phyloP scores from a whole-genome alignment of 176 grass and related monocot genomes.

The Rhynchospora breviuscula region DNA sequence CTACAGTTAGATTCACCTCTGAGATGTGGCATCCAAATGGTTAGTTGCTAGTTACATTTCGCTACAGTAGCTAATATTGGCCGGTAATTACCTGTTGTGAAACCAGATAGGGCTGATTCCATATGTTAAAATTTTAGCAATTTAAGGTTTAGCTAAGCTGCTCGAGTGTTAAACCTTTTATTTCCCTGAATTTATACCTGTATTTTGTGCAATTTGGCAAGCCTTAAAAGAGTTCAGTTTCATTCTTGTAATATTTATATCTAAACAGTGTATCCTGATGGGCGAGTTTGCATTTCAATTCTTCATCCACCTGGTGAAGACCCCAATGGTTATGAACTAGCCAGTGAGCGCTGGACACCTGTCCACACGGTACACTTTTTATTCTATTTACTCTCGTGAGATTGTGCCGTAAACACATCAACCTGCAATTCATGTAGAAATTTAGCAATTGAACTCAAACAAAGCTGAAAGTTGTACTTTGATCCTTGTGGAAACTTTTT shows the following conservation, averaged over 20 bases:
- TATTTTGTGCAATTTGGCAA: not conserved
- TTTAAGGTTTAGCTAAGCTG: not conserved
- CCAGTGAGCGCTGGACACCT: constrained; percentile 95
- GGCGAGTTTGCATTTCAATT: constrained; percentile 94
- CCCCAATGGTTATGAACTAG: constrained; percentile 88
- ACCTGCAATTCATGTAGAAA: not conserved
- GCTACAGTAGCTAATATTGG: too few species aligned
- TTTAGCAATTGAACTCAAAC: not conserved
- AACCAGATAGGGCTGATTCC: not conserved
- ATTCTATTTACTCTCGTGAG: not conserved
- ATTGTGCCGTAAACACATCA: not conserved
- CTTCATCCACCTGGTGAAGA: constrained; percentile 95
- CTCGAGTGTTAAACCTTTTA: not conserved
- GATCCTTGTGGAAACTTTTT: not conserved
- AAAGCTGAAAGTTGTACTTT: not conserved
- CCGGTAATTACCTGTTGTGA: not conserved
- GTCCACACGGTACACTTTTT: constrained; percentile 66
- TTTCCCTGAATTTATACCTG: not conserved
- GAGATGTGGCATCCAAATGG: constrained; percentile 99
- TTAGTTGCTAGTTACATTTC: constrained; percentile 20
- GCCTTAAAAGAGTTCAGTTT: not conserved
- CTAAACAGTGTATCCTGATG: constrained; percentile 75
- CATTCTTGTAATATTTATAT: constrained; percentile 13
- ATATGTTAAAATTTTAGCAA: not conserved
- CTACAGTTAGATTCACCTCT: constrained; percentile 89